A percentile compares a stretch with the other conserved stretches of the same genome.
These are phyloP conservation scores for Peronospora belbahrii DNA, from an alignment of 352 stramenopile genomes.

Conservation along the genomic window DNA sequence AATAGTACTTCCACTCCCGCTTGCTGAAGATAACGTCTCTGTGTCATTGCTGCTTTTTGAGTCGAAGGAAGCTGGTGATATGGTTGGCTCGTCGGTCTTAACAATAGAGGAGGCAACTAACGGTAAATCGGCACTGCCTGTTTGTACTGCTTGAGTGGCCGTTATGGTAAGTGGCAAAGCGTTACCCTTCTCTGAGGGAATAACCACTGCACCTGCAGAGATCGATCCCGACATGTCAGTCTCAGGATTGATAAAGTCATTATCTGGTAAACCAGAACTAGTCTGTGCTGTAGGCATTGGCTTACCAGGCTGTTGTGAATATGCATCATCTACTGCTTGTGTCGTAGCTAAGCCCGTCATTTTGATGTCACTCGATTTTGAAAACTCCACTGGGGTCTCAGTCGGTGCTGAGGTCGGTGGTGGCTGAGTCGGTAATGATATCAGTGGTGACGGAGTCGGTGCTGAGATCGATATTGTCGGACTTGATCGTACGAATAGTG, in stretches of 20 bases:
- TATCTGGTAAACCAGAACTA: not conserved
- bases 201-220: conserved; percentile 9
- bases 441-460: no score
- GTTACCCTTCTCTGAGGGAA: conserved; percentile 6
- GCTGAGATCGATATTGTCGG: no score
- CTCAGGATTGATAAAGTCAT: not conserved
- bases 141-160: not conserved
- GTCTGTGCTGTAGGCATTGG: conserved; percentile 3
- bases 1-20: conserved; percentile 1
- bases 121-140: not conserved
- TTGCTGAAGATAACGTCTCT: conserved; percentile 2
- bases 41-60: conserved; percentile 18
- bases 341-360: not conserved
- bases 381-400: not conserved
- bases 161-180: conserved; percentile 4
- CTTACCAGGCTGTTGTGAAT: not conserved
- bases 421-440: no score
- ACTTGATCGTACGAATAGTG: no score
- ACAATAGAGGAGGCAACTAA: not conserved
- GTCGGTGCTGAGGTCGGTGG: not conserved
- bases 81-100: not conserved
- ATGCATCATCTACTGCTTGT: not conserved
- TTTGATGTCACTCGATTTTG: not conserved
- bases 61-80: conserved; percentile 1
- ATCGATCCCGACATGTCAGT: conserved; percentile 8